phyloP scores from a whole-genome alignment of 83 land plant genomes.

The Thuja plicata region DNA sequence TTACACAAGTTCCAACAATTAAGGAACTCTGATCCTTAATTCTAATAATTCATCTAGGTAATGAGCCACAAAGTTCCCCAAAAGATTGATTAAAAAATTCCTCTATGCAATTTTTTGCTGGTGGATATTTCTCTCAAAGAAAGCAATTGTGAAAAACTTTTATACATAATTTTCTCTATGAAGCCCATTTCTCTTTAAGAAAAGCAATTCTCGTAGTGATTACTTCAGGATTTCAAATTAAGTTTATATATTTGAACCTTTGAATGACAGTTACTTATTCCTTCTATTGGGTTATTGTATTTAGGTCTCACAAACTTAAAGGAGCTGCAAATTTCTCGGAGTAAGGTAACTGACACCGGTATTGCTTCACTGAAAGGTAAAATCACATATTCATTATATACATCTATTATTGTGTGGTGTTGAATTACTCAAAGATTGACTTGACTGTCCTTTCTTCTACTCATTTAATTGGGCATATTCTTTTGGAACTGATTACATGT shows the following conservation, averaged over 20 bases:
- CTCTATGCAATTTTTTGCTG: background rate
- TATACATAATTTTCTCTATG: too few relatives aligned
- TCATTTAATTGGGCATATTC: background rate
- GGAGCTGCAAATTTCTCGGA: conserved; percentile 82
- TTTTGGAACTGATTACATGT: background rate
- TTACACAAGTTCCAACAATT: too few relatives aligned
- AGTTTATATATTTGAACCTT: background rate
- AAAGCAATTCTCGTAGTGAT: background rate
- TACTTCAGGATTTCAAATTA: background rate
- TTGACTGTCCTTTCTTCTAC: conserved; percentile 7
- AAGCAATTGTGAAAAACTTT: background rate
- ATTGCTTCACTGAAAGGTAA: conserved; percentile 83
- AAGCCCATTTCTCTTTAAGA: background rate
- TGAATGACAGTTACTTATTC: background rate
- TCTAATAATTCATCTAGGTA: background rate
- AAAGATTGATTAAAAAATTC: background rate
- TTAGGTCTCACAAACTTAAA: conserved; percentile 73
- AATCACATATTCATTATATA: background rate
- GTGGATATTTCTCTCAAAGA: background rate
- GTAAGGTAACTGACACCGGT: conserved; percentile 78
- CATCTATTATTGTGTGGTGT: background rate
- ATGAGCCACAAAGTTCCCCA: background rate
- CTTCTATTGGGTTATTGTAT: background rate
- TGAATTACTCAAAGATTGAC: background rate
- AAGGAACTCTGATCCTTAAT: background rate